A percentile compares a stretch with the other conserved stretches of the same genome.
Evolutionary conservation across 2,329 filamentous ascomycete genomes (phyloP).

Genomic region (Aspergillus chevalieri): DNA sequence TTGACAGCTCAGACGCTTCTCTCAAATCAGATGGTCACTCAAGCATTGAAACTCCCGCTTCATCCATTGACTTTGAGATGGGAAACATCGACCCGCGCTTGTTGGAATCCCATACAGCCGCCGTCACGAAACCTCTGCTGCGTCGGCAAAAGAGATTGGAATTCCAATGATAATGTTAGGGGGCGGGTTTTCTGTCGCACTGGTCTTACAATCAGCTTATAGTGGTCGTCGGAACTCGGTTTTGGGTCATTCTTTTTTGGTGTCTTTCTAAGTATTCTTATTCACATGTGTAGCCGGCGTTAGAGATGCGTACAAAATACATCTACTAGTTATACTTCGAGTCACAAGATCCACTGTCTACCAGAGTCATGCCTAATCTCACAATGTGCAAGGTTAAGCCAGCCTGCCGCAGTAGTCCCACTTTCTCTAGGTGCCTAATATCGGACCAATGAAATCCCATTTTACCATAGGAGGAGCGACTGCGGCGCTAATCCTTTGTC

Average conservation of each 20-base stretch:
- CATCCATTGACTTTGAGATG: slow-evolving; percentile 11
- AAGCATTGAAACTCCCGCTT: slow-evolving; percentile 4
- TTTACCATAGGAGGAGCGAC: background rate
- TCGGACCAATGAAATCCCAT: background rate
- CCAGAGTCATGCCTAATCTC: background rate
- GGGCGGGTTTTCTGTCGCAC: background rate
- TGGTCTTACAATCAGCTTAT: background rate
- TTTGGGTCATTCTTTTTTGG: background rate
- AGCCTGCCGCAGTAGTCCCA: background rate
- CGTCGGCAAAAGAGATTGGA: slow-evolving; percentile 1
- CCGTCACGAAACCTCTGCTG: background rate
- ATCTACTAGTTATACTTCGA: background rate
- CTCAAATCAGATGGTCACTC: background rate
- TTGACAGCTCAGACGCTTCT: background rate
- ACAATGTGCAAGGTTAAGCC: background rate
- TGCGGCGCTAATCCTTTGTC: background rate
- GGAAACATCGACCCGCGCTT: slow-evolving; percentile 13
- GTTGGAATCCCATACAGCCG: slow-evolving; percentile 4
- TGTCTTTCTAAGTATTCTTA: background rate
- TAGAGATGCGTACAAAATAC: background rate
- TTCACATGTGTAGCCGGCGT: background rate
- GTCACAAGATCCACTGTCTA: background rate
- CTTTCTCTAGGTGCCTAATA: background rate
- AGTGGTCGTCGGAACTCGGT: background rate
- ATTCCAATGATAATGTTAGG: background rate